Conservation (phyloP, 2,329 filamentous ascomycete genomes). For the Ophiocordyceps polyrhachis-furcata region DNA sequence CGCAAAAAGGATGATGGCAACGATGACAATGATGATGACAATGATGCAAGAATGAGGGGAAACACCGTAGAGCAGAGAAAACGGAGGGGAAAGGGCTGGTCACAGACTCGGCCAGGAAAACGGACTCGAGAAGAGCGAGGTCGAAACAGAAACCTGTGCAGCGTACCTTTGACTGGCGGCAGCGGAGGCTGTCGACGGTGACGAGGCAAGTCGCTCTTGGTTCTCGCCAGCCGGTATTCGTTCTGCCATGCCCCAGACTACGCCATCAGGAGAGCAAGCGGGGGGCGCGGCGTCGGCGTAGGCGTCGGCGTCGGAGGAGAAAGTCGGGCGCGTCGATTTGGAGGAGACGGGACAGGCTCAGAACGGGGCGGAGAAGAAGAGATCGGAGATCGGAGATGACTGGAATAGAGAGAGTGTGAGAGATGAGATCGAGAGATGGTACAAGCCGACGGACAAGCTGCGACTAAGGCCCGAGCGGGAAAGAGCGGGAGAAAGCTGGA, state of each 20-base stretch:
- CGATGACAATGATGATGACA: neutral
- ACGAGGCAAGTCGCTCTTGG: conserved; percentile 33
- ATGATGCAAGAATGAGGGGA: neutral
- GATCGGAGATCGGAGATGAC: neutral
- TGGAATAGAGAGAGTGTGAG: neutral
- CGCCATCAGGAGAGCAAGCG: conserved; percentile 38
- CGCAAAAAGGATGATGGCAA: neutral
- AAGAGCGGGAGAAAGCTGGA: neutral
- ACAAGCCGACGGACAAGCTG: neutral
- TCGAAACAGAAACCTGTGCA: neutral
- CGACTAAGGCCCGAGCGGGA: neutral
- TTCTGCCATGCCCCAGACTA: conserved; percentile 47
- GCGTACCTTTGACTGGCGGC: conserved; percentile 10
- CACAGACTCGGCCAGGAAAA: neutral
- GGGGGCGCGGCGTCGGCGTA: conserved; percentile 7
- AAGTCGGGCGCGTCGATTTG: neutral
- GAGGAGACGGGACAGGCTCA: neutral
- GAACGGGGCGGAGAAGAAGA: neutral
- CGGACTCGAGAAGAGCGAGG: neutral
- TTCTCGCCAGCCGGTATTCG: conserved; percentile 37
- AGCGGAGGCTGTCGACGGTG: conserved; percentile 15
- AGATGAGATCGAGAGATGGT: neutral
- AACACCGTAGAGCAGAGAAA: neutral
- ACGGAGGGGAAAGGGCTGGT: neutral
- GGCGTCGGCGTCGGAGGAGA: conserved; percentile 2